Percentiles rank a stretch among this genome's conserved stretches.
phyloP scores from a whole-genome alignment of 2,329 filamentous ascomycete species.

The Aureobasidium lini region DNA sequence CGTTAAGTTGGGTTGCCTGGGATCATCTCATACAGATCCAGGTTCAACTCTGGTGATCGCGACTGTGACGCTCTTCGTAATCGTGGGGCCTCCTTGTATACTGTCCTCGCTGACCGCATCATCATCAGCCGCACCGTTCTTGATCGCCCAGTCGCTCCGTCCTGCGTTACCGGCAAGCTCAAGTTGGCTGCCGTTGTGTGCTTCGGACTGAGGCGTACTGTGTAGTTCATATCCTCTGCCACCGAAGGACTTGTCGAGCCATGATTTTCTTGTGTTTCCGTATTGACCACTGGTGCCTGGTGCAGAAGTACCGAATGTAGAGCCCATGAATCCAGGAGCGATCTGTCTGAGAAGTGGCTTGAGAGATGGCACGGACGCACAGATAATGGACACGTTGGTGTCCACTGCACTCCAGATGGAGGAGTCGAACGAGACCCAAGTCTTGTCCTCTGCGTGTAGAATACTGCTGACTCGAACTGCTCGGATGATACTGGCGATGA shows the following conservation, averaged over 20 bases:
- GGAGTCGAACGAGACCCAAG: conserved; percentile 2
- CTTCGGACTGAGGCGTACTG: background rate
- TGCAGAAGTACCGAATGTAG: background rate
- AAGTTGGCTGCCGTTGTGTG: background rate
- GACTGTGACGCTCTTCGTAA: conserved; percentile 8
- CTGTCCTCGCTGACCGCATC: background rate
- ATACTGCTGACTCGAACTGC: conserved; percentile 1
- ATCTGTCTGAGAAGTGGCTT: conserved; percentile 10
- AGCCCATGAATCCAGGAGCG: conserved; percentile 2
- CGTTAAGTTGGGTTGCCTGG: background rate
- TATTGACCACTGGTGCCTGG: background rate
- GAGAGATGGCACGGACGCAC: background rate
- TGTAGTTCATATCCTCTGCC: conserved; percentile 1
- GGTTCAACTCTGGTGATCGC: background rate
- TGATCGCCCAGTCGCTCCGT: background rate
- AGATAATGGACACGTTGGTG: conserved; percentile 9
- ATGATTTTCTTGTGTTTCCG: background rate
- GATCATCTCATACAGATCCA: background rate
- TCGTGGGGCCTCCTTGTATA: background rate
- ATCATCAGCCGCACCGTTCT: background rate
- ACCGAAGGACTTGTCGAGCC: background rate
- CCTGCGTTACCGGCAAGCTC: conserved; percentile 3
- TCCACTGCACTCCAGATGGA: conserved; percentile 10
- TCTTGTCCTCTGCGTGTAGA: background rate
- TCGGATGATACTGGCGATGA: conserved; percentile 4